Conservation (phyloP, 805 yeast genomes). For the Zygosaccharomyces siamensis region DNA sequence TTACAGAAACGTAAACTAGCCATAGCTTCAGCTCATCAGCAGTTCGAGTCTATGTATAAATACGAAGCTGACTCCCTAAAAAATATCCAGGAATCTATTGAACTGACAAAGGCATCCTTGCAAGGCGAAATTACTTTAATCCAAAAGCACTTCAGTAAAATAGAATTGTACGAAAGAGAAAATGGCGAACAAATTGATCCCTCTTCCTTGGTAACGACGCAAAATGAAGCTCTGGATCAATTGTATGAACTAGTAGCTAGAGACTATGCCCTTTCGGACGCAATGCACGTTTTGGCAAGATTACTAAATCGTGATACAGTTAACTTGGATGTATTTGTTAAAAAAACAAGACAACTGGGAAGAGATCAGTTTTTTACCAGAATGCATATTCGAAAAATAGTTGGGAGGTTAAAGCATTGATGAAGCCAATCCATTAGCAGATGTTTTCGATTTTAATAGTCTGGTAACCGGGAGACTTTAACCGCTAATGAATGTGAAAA, state of each 20-base stretch:
- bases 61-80: constrained; percentile 35
- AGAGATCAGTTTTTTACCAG: constrained; percentile 58
- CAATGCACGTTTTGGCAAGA: constrained; percentile 46
- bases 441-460: background rate
- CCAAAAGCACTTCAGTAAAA: constrained; percentile 31
- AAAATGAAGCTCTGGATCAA: constrained; percentile 53
- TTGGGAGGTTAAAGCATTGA: background rate
- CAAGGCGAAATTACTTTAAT: constrained; percentile 30
- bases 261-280: constrained; percentile 67
- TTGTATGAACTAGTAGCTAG: constrained; percentile 47
- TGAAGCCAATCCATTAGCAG: background rate
- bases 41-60: constrained; percentile 36
- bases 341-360: constrained; percentile 49
- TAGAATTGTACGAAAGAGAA: constrained; percentile 19
- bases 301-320: constrained; percentile 20
- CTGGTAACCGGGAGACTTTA: background rate
- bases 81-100: constrained; percentile 23
- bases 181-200: constrained; percentile 34
- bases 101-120: constrained; percentile 31
- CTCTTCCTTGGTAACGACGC: constrained; percentile 46
- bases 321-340: constrained; percentile 27
- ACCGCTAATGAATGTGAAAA: background rate
- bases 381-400: constrained; percentile 42
- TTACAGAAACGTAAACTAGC: constrained; percentile 11
- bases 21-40: constrained; percentile 35